These are phyloP conservation scores for Cerrena zonata DNA, from an alignment of 1,284 basidiomycete species.

Conservation along the genomic window DNA sequence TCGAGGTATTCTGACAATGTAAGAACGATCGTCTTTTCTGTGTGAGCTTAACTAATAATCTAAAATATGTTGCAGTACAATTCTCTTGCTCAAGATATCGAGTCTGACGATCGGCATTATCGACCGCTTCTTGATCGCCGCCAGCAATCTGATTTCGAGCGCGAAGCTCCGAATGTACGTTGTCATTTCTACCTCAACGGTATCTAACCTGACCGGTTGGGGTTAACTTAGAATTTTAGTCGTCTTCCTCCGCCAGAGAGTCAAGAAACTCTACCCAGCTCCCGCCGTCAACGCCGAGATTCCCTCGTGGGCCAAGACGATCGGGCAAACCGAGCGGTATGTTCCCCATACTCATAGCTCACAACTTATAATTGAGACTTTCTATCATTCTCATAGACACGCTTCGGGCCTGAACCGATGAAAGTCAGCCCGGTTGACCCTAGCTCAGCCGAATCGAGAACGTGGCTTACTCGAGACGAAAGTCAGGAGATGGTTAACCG, in stretches of 20 bases:
- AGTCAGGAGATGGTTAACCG: not conserved
- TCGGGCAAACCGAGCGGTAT: not conserved
- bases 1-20: not conserved
- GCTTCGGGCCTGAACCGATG: conserved; percentile 4
- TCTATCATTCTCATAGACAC: conserved; percentile 1
- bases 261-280: not conserved
- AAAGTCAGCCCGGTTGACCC: not conserved
- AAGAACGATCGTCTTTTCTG: not conserved
- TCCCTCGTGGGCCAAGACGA: not conserved
- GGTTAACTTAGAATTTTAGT: not conserved
- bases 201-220: not conserved
- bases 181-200: too few species aligned
- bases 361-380: too few species aligned
- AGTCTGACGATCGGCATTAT: not conserved
- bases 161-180: not conserved
- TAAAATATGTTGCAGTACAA: not conserved
- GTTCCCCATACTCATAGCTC: too few species aligned
- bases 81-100: not conserved
- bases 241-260: not conserved
- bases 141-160: not conserved
- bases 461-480: conserved; percentile 11
- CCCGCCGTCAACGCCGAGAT: not conserved
- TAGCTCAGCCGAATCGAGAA: conserved; percentile 1
- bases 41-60: not conserved
- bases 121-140: not conserved